Evolutionary conservation across 805 yeast species (phyloP).

Genomic region (Candida gorgasii): DNA sequence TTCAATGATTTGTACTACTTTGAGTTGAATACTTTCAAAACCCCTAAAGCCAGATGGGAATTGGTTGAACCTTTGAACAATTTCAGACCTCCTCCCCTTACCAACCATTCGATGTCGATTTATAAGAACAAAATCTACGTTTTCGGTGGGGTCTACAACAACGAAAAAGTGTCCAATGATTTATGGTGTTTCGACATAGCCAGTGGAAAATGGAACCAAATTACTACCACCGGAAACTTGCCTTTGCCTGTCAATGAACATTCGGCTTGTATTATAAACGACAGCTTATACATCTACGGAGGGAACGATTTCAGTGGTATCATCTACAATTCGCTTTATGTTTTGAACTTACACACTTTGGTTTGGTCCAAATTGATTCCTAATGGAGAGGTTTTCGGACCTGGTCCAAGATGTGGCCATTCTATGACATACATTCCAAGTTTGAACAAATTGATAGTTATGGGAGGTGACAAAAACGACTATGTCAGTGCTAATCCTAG

Average conservation of each 20-base stretch:
- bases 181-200: conserved; percentile 79
- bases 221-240: conserved; percentile 65
- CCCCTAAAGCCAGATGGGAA: conserved; percentile 85
- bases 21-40: conserved; percentile 82
- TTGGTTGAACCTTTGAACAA: conserved; percentile 54
- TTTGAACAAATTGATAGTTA: conserved; percentile 68
- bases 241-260: conserved; percentile 94
- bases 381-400: conserved; percentile 49
- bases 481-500: conserved; percentile 51
- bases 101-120: conserved; percentile 88
- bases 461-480: conserved; percentile 91
- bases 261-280: conserved; percentile 76
- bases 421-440: conserved; percentile 71
- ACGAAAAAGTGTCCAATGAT: conserved; percentile 68
- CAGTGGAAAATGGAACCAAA: conserved; percentile 66
- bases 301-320: conserved; percentile 80
- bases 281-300: conserved; percentile 81
- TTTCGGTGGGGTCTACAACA: conserved; percentile 84
- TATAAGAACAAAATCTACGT: conserved; percentile 77
- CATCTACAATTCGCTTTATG: conserved; percentile 63
- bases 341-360: conserved; percentile 71
- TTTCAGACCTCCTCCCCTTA: conserved; percentile 72
- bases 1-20: conserved; percentile 85
- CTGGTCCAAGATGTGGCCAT: conserved; percentile 91
- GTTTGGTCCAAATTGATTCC: conserved; percentile 71